Base-by-base conservation (phyloP, 495 filamentous ascomycete species). In the Collariella sp. region DNA sequence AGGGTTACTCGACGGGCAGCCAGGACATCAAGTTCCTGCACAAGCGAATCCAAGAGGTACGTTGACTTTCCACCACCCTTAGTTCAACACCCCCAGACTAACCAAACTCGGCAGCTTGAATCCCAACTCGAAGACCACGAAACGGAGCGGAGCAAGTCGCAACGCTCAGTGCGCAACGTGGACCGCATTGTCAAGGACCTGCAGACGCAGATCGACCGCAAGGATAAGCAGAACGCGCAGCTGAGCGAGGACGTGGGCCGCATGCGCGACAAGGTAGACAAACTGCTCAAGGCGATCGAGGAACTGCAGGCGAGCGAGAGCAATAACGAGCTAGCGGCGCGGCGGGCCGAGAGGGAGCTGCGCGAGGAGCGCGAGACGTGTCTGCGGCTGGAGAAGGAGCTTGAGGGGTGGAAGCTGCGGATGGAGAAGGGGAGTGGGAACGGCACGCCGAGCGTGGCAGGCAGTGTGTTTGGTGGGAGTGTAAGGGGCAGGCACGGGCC, bases 21-120 rank as follows among this genome's bases (percentile, higher is more conserved):
- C 88, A 96, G 55, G 93, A 98, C 69, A 88, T 97, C 56, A 83
- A 90, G 57, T 98, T 97, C 76, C 72, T 97, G 65, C 86, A 95
- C 72, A 89, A 90, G 59, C 81, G 93, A 36, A 87, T 98, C 58
- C 91, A 96, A 76, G 94, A 97, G 79, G 91, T 96, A 79, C 77
- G 79, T 56, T 43, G 43, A 49, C 44, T 36, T 19, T 58, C 13
- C 38, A 43, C 49, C 13, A 18, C 19, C 49, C 45, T 23, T 24
- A 31, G n/a, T n/a, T n/a, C 18, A 52, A 39, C 58, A 59, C n/a
- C 33, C 50, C 26, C 34, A 50, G 59, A 57, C 65, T 65, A 56
- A 62, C 41, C 31, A 29, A 36, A 62, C 12, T 4, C 0, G 0
- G 10, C 13, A 97, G 90, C 84, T 98, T 51, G 93, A 98, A 73